Evolutionary conservation across 192 early-diverging fungal species (phyloP).

Genomic region (Backusella macrospora): DNA sequence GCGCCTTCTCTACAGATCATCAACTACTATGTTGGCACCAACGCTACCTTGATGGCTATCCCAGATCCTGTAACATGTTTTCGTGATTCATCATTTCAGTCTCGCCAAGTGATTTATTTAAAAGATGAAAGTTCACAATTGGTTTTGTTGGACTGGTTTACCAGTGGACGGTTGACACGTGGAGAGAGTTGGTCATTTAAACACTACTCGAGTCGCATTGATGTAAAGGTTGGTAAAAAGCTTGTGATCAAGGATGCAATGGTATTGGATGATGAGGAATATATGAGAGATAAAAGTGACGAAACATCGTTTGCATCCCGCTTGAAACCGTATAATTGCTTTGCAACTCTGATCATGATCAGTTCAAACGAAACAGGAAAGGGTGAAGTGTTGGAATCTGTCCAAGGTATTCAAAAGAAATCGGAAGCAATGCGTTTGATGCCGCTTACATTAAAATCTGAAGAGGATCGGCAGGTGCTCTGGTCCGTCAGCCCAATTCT

Average conservation of each 20-base stretch:
- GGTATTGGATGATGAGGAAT: slow-evolving; percentile 50
- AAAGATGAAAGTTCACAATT: slow-evolving; percentile 52
- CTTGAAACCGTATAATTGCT: slow-evolving; percentile 61
- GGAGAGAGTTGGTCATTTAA: slow-evolving; percentile 79
- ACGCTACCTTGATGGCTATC: slow-evolving; percentile 58
- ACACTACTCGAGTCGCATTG: slow-evolving; percentile 43
- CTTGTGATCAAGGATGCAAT: slow-evolving; percentile 45
- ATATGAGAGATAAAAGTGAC: slow-evolving; percentile 19
- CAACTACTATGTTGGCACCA: slow-evolving; percentile 40
- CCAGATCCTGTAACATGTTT: slow-evolving; percentile 87
- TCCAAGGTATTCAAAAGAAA: slow-evolving; percentile 17
- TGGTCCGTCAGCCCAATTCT: slow-evolving; percentile 32
- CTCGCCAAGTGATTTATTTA: slow-evolving; percentile 61
- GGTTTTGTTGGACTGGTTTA: slow-evolving; percentile 85
- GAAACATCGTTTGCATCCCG: slow-evolving; percentile 53
- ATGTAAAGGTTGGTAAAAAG: slow-evolving; percentile 31
- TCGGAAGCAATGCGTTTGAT: slow-evolving; percentile 29
- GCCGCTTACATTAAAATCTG: slow-evolving; percentile 10
- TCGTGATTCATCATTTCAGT: slow-evolving; percentile 60
- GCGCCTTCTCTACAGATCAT: slow-evolving; percentile 50
- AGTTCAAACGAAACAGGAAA: background rate
- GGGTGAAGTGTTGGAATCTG: background rate
- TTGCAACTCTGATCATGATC: slow-evolving; percentile 64
- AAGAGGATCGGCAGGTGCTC: slow-evolving; percentile 18
- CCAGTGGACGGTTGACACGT: slow-evolving; percentile 68